Percentiles rank a stretch among this genome's conserved stretches.
phyloP scores from a whole-genome alignment of 2,329 filamentous ascomycete genomes.

The Chaetomiaceae sp. region DNA sequence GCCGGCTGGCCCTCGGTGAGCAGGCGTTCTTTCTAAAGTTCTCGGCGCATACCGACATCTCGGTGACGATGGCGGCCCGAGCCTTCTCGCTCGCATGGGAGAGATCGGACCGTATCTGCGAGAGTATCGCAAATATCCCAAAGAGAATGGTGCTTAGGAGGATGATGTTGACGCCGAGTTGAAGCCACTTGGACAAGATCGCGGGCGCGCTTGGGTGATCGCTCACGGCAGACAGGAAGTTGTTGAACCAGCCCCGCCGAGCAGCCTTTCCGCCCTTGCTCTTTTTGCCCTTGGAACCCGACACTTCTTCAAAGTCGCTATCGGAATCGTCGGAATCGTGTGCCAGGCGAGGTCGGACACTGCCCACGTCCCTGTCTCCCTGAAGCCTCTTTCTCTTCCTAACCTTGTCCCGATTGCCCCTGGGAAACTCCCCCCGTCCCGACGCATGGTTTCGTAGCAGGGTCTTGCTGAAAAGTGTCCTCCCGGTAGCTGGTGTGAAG shows the following conservation, averaged over 20 bases:
- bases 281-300: conserved; percentile 26
- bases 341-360: conserved; percentile 41
- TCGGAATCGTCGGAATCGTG: conserved; percentile 50
- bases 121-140: conserved; percentile 63
- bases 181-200: conserved; percentile 55
- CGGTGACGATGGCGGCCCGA: conserved; percentile 62
- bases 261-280: conserved; percentile 17
- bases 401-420: conserved; percentile 44
- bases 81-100: conserved; percentile 64
- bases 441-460: conserved; percentile 39
- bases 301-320: conserved; percentile 33
- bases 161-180: conserved; percentile 59
- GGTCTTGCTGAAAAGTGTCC: conserved; percentile 42
- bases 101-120: conserved; percentile 70
- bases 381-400: conserved; percentile 52
- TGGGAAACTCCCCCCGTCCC: conserved; percentile 61
- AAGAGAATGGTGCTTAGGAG: conserved; percentile 52
- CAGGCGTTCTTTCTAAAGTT: conserved; percentile 76
- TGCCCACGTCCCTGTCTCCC: conserved; percentile 49
- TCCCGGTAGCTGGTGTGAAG: conserved; percentile 45
- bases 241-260: conserved; percentile 35
- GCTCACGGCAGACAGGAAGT: conserved; percentile 48
- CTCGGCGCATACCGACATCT: conserved; percentile 68
- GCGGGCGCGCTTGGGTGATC: conserved; percentile 55
- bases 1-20: conserved; percentile 52